Base-by-base conservation (phyloP, 1,139 yeast species). In the Yamadazyma dendronema region DNA sequence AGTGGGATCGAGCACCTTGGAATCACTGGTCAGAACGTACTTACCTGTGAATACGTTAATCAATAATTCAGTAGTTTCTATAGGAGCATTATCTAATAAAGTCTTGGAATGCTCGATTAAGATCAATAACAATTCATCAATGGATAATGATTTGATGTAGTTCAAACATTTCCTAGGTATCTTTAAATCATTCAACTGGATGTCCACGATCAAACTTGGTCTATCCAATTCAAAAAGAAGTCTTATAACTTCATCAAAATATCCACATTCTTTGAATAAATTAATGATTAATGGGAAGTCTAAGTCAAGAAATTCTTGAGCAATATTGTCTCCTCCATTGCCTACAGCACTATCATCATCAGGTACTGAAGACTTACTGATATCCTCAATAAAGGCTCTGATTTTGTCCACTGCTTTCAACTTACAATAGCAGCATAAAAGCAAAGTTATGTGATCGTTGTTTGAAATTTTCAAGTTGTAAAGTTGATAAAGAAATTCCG, bases 1-100 rank as follows among this genome's bases (percentile, higher is more conserved):
- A n/a, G 27, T 31, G 8, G 33, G 21, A 5, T 42, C 43, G n/a
- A 39, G 25, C 15, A 31, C 38, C n/a, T 41, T 39, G 12, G 40
- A 23, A 9, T 27, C 32, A 15, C 49, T 53, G 16, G 37, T 49
- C 1, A 92, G 85, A 14, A 62, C 62, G 53, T 83, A 92, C 40
- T 77, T 79, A 0, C 97, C 97, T 0, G 97, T 90, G 56, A 92
- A 92, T 1, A 90, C 84, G 30, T 85, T 84, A 39, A 92, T 90
- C 39, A 90, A 67, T 30, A 92, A 61, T 29, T 83, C 82, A 0
- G 96, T 89, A 0, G 96, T 84, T 43, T 84, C 90, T 41, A 84
- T 76, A 0, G 98, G 97, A 31, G 79, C 63, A 36, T 70, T 59
- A 35, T 84, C 85, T 34, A 92, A 65, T 26, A 92, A 62, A 0